These are phyloP conservation scores for Prototheca wickerhamii DNA, from an alignment of 163 green algal genomes.

Conservation along the genomic window DNA sequence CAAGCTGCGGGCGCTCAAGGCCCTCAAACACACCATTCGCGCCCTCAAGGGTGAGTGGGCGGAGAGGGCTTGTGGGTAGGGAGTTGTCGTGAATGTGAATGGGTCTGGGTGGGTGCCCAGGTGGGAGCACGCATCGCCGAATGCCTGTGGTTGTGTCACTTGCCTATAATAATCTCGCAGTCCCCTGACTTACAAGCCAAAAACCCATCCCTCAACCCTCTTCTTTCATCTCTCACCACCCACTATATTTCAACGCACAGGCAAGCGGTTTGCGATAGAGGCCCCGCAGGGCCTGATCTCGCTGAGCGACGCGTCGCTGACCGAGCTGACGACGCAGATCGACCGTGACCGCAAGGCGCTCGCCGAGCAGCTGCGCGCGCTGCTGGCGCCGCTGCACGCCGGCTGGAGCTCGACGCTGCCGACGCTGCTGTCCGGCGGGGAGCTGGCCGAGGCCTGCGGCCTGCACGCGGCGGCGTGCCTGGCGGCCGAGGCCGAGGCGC, in stretches of 20 bases:
- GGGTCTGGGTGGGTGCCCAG: too few relatives aligned
- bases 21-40: slow-evolving; percentile 53
- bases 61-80: background rate
- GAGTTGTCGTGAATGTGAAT: too few relatives aligned
- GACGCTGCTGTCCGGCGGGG: too few relatives aligned
- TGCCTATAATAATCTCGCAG: too few relatives aligned
- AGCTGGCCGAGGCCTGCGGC: too few relatives aligned
- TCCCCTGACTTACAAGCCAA: too few relatives aligned
- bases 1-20: slow-evolving; percentile 42
- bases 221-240: background rate
- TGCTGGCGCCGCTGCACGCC: too few relatives aligned
- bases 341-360: slow-evolving; percentile 40
- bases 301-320: background rate
- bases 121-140: too few relatives aligned
- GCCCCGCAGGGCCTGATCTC: background rate
- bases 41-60: slow-evolving; percentile 29
- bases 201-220: background rate
- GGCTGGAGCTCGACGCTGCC: too few relatives aligned
- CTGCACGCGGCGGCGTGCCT: slow-evolving; percentile 29
- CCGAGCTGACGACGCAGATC: slow-evolving; percentile 2
- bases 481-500: slow-evolving; percentile 33
- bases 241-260: too few relatives aligned
- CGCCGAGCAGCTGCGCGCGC: slow-evolving; percentile 25
- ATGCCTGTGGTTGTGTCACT: too few relatives aligned
- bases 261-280: slow-evolving; percentile 3